Evolutionary conservation across 495 filamentous ascomycete genomes (phyloP).

Genomic region (Mytilinidion resinicola): DNA sequence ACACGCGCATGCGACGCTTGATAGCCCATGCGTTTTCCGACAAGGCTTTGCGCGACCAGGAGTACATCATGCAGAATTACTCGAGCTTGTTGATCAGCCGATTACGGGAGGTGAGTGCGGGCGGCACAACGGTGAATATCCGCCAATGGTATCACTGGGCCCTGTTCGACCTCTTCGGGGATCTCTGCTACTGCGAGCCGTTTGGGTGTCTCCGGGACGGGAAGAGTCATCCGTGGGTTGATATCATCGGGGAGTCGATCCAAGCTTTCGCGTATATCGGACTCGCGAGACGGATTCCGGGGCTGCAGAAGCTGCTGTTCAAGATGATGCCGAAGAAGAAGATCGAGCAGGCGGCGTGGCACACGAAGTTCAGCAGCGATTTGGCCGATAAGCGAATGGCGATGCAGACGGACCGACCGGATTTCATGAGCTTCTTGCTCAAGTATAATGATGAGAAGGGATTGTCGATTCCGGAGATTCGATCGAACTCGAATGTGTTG

Average conservation of each 20-base stretch:
- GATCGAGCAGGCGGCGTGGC: conserved; percentile 1
- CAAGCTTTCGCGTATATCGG: neutral
- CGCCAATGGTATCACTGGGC: neutral
- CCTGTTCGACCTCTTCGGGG: neutral
- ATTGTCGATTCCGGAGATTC: neutral
- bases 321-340: conserved; percentile 2
- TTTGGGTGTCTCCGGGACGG: neutral
- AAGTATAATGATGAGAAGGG: conserved; percentile 3
- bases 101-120: neutral
- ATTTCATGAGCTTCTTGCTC: conserved; percentile 2
- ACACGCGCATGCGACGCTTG: neutral
- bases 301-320: neutral
- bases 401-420: neutral
- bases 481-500: neutral
- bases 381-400: conserved; percentile 1
- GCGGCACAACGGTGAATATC: neutral
- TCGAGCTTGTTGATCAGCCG: neutral
- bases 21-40: neutral
- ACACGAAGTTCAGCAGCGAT: conserved; percentile 1
- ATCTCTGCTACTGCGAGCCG: neutral
- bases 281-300: conserved; percentile 3
- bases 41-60: neutral
- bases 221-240: conserved; percentile 31
- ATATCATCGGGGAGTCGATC: conserved; percentile 27
- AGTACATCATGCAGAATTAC: neutral